Evolutionary conservation across 2,329 filamentous ascomycete species (phyloP).

Genomic region (Bipolaris sorokiniana): DNA sequence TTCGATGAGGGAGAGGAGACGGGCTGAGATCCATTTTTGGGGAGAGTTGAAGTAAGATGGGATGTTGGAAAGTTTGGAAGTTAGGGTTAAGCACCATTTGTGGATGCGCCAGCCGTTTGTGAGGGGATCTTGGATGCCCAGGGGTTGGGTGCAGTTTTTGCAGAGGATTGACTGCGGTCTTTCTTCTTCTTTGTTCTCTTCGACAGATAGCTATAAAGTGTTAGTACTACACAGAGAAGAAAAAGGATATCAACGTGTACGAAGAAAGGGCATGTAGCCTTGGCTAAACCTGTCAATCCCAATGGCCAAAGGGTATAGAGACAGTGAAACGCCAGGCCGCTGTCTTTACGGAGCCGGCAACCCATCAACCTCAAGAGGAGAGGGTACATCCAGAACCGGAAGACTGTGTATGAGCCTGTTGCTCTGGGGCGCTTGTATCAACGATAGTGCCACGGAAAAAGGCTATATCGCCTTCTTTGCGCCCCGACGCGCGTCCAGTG

Average conservation of each 20-base stretch:
- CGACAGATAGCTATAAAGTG: constrained; percentile 11
- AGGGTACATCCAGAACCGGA: constrained; percentile 33
- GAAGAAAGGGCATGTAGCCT: constrained; percentile 35
- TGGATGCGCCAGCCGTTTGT: constrained; percentile 57
- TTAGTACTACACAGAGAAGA: constrained; percentile 14
- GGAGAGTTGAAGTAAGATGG: constrained; percentile 17
- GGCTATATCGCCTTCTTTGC: constrained; percentile 63
- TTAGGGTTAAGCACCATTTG: constrained; percentile 55
- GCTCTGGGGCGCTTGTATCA: constrained; percentile 66
- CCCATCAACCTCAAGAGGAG: constrained; percentile 41
- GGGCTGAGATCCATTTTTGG: constrained; percentile 59
- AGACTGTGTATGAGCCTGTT: constrained; percentile 42
- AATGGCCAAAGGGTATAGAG: constrained; percentile 37
- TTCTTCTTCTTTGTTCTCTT: constrained; percentile 10
- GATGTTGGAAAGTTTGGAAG: constrained; percentile 8
- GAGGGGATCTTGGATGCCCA: constrained; percentile 52
- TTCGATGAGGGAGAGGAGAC: constrained; percentile 63
- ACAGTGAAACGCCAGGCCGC: constrained; percentile 44
- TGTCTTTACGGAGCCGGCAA: constrained; percentile 32
- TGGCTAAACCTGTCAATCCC: constrained; percentile 43
- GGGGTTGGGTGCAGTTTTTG: constrained; percentile 44
- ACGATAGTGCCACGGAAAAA: constrained; percentile 56
- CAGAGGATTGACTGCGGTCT: constrained; percentile 40
- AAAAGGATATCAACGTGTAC: background rate
- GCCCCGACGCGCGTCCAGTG: constrained; percentile 43